Base-by-base conservation (phyloP, 371 early-diverging fungal genomes). In the Blastocladiella emersonii region DNA sequence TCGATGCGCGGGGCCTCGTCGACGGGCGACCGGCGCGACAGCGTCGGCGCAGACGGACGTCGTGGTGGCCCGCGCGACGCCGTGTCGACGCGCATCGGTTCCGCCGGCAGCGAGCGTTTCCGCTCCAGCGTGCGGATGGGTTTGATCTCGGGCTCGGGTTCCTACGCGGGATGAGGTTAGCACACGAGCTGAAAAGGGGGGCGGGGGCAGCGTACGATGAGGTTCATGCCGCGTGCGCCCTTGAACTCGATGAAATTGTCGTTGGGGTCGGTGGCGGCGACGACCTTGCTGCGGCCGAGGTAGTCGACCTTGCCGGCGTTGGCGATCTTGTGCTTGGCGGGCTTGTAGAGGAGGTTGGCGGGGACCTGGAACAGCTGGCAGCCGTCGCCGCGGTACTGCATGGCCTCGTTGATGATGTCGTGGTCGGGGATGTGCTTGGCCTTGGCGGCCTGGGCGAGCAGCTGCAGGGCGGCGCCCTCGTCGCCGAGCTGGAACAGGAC, bases 361-460 rank as follows among this genome's bases (percentile, higher is more conserved):
- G 90, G 92, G 30, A 91, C 82, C 19, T 84, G 83, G 68, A 82
- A 89, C 19, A 89, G 81, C 0, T 85, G 85, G 56, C 85, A 86
- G 35, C 84, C 85, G 65, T 68, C 78, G 37, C 89, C 90, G 63
- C 80, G 77, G 55, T 79, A 81, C 44, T 74, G 72, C 6, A 89
- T 76, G 3, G 92, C 92, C 63, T 82, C 82, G 67, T 88, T 78
- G 65, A 90, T 79, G 39, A 84, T 78, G 64, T 79, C 82, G 65
- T 90, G 90, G 37, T 84, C 85, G 64, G 83, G 82, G 64, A 84
- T 83, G 68, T 79, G 79, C 65, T 77, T 82, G 34, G 78, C 79
- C 63, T 81, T 78, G 49, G 76, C 72, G 19, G 95, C 94, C 21
- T 85, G 78, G 63, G 82, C 77, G 35, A 93, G 73, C 71, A 93